phyloP scores from a whole-genome alignment of 179 eudicot genomes.

The Corrigiola litoralis region DNA sequence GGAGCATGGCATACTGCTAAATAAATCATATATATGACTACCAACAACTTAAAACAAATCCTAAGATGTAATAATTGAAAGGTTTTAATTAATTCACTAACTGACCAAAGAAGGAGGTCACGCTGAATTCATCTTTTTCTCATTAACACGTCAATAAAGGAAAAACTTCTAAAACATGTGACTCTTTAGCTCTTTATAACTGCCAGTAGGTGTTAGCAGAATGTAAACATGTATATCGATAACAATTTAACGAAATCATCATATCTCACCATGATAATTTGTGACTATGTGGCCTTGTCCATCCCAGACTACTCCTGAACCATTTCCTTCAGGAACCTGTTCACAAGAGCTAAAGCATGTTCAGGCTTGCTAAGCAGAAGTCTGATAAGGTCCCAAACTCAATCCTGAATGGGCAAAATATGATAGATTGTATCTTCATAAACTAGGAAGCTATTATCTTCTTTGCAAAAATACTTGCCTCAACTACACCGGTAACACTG shows the following conservation, averaged over 20 bases:
- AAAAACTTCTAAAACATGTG: too few relatives aligned
- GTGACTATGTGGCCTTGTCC: conserved; percentile 87
- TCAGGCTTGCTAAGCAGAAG: conserved; percentile 2
- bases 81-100: too few relatives aligned
- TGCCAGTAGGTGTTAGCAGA: background rate
- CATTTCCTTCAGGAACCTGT: conserved; percentile 99
- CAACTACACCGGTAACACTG: conserved; percentile 76
- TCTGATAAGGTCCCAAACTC: background rate
- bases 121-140: too few relatives aligned
- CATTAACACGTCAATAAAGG: too few relatives aligned
- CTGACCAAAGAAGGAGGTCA: too few relatives aligned
- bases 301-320: conserved; percentile 99
- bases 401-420: too few relatives aligned
- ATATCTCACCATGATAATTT: conserved; percentile 83
- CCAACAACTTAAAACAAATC: too few relatives aligned
- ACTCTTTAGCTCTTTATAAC: too few relatives aligned
- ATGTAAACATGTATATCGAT: background rate
- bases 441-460: background rate
- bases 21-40: too few relatives aligned
- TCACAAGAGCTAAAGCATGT: conserved; percentile 6
- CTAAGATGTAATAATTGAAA: too few relatives aligned
- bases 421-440: too few relatives aligned
- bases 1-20: too few relatives aligned
- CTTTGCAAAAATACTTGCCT: conserved; percentile 45
- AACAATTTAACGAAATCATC: background rate